Evolutionary conservation across 176 grass and related monocot genomes (phyloP), one percentile per base, ranked within the genome.

Genomic region (Rhipidocladum racemiflorum): DNA sequence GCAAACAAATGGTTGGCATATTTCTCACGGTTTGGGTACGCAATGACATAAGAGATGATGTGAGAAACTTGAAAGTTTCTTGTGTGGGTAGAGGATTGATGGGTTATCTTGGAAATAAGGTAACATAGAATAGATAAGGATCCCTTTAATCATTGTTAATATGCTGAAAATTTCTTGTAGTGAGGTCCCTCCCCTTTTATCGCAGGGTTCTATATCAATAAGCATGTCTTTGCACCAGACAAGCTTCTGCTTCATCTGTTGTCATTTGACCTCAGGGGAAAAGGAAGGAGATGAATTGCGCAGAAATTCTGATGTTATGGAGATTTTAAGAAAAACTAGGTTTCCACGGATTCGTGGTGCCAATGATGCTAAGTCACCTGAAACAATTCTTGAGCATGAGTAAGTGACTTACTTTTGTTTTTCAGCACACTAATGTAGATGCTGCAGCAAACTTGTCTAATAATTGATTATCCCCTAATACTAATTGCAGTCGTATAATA

Each of bases 31-130:
- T 97, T 29, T 97, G 94, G 91, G 94, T 91, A 39, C 83, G 86
- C 38, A 89, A 78, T 50, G 94, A 97, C 82, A 89, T 97, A 80
- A 87, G 86, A 87, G 82, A 87, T 40, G 91, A 93, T 85, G 84
- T 97, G 1, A 89, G 50, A 78, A 97, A 93, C 81, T 91, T 97
- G 76, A 97, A 97, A 79, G 94, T 97, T 75, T 97, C 94, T 79
- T 97, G 88, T 72, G n/a, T n/a, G n/a, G n/a, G n/a, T n/a, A n/a
- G n/a, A n/a, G n/a, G n/a, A n/a, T n/a, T n/a, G n/a, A n/a, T 97
- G 94, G 94, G 94, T 48, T 97, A 97, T 89, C 94, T 97, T 45
- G 94, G 94, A 82, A 97, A 97, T 75, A 97, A 97, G 94, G 94
- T 97, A 89, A 77, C 7, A 50, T 9, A 15, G 18, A 75, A 39